These are phyloP conservation scores for Zygnema cylindricum DNA, from an alignment of 139 green algal species.

Conservation along the genomic window DNA sequence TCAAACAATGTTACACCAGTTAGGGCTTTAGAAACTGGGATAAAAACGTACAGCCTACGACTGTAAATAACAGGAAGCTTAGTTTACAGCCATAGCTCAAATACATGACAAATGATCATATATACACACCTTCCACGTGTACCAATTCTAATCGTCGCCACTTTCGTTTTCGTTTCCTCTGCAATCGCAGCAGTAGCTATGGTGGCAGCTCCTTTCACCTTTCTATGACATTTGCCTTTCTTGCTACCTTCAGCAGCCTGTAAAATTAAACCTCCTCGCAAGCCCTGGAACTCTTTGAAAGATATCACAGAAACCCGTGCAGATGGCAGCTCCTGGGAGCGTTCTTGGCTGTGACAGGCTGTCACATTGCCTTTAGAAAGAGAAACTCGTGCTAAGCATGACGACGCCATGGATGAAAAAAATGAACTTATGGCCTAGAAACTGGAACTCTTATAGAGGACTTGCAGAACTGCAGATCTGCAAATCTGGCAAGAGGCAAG, in stretches of 20 bases:
- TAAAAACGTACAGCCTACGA: not conserved
- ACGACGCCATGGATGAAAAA: not conserved
- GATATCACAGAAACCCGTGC: not conserved
- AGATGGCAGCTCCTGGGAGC: not conserved
- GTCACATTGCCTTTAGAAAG: not conserved
- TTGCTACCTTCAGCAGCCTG: not conserved
- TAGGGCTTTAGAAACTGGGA: not conserved
- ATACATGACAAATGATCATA: not conserved
- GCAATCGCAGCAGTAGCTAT: not conserved
- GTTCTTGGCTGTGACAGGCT: not conserved
- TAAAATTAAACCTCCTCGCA: not conserved
- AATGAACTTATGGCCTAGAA: no score
- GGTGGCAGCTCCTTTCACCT: not conserved
- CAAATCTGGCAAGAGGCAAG: no score
- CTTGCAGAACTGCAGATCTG: no score
- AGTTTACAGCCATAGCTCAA: not conserved
- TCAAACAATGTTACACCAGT: not conserved
- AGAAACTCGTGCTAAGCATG: not conserved
- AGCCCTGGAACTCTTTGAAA: not conserved
- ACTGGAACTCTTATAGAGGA: no score
- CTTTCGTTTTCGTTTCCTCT: not conserved
- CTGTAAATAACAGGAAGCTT: not conserved
- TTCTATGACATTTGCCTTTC: not conserved
- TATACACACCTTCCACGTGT: slow-evolving; percentile 37
- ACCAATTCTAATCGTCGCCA: slow-evolving; percentile 8